Conservation (phyloP, 2,329 filamentous ascomycete genomes). For the Monilinia aucupariae region DNA sequence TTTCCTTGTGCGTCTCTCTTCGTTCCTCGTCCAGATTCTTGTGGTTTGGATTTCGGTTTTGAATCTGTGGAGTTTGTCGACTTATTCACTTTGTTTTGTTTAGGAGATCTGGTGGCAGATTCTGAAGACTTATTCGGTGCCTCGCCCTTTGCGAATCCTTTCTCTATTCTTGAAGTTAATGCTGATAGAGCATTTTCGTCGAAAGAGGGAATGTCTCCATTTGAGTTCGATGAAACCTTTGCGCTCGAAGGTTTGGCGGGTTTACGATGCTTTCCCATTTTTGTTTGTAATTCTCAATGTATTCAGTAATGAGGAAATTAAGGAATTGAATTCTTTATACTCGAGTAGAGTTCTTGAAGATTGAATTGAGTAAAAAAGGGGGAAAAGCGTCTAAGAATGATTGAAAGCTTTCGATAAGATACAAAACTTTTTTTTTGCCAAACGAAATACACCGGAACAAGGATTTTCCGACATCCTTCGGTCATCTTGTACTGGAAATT, state of each 20-base stretch:
- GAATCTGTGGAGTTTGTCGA: slow-evolving; percentile 21
- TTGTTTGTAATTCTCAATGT: not conserved
- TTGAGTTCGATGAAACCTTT: slow-evolving; percentile 23
- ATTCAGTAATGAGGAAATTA: not conserved
- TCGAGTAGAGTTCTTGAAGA: not conserved
- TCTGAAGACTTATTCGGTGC: slow-evolving; percentile 25
- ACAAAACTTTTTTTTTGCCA: slow-evolving; percentile 7
- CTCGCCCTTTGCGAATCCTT: slow-evolving; percentile 42
- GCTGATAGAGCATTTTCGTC: slow-evolving; percentile 47
- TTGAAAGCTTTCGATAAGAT: slow-evolving; percentile 3
- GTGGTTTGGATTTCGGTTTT: slow-evolving; percentile 18
- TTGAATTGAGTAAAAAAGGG: not conserved
- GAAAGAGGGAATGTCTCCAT: slow-evolving; percentile 39
- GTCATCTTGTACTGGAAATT: no score
- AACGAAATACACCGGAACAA: not conserved
- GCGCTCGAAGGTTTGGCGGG: slow-evolving; percentile 18
- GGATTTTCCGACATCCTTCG: slow-evolving; percentile 11
- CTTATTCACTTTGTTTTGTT: slow-evolving; percentile 37
- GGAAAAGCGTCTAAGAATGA: not conserved
- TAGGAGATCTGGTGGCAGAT: slow-evolving; percentile 30
- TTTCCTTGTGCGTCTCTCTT: slow-evolving; percentile 35
- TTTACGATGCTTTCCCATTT: slow-evolving; percentile 30
- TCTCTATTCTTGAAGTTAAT: slow-evolving; percentile 53
- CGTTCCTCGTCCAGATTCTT: slow-evolving; percentile 31
- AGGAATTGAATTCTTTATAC: not conserved